Evolutionary conservation across 2,329 filamentous ascomycete genomes (phyloP).

Genomic region (Phyllosticta citriasiana): DNA sequence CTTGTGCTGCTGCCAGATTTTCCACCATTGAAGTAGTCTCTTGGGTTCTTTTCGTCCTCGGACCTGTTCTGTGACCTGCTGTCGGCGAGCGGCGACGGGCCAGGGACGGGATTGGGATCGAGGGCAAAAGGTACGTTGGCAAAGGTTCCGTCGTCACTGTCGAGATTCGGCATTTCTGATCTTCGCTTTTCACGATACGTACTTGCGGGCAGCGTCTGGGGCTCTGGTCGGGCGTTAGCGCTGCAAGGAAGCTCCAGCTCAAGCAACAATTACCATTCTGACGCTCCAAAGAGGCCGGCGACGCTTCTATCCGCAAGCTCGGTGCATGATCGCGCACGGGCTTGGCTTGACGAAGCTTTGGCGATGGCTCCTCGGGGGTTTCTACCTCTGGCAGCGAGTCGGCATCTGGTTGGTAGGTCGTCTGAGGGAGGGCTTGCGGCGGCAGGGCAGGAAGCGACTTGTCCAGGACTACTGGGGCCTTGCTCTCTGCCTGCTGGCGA

Average conservation of each 20-base stretch:
- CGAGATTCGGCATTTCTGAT: constrained; percentile 55
- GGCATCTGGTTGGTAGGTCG: constrained; percentile 47
- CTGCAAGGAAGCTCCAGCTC: not conserved
- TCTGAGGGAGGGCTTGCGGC: constrained; percentile 54
- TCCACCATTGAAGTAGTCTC: constrained; percentile 36
- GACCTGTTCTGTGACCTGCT: constrained; percentile 20
- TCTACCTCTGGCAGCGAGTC: constrained; percentile 56
- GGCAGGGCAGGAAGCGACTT: constrained; percentile 90
- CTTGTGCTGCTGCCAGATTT: constrained; percentile 18
- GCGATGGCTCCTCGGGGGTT: constrained; percentile 34
- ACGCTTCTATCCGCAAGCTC: constrained; percentile 29
- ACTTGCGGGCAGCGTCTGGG: constrained; percentile 58
- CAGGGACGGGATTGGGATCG: constrained; percentile 37
- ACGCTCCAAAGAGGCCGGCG: constrained; percentile 23
- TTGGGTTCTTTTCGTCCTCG: constrained; percentile 19
- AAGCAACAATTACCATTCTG: constrained; percentile 23
- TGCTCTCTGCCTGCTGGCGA: constrained; percentile 19
- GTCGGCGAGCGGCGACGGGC: constrained; percentile 28
- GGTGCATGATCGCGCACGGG: constrained; percentile 12
- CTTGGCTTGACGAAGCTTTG: constrained; percentile 12
- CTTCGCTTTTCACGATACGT: constrained; percentile 71
- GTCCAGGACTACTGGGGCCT: constrained; percentile 59
- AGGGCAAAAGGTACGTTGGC: constrained; percentile 38
- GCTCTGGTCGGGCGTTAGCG: constrained; percentile 24
- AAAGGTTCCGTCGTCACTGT: constrained; percentile 46